Percentiles rank a stretch among this genome's conserved stretches.
Evolutionary conservation across 1,284 basidiomycete genomes (phyloP).

Genomic region (Cutaneotrichosporon cavernicola): DNA sequence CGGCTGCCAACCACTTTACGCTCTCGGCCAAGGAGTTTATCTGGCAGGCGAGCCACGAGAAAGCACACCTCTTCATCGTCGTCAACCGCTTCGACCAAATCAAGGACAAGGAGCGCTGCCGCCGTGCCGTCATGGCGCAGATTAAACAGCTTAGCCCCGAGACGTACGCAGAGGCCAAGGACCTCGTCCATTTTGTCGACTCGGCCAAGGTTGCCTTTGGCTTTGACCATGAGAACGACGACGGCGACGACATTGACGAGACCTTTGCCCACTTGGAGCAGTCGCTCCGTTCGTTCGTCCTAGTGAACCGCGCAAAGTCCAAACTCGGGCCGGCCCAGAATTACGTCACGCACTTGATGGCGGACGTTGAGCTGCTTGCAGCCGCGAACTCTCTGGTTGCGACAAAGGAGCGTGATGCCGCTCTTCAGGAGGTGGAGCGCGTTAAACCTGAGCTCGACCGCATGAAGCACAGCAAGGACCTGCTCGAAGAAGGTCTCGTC

Average conservation of each 20-base stretch:
- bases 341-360: conserved; percentile 83
- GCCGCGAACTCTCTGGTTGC: conserved; percentile 84
- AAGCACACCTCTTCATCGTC: conserved; percentile 97
- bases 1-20: conserved; percentile 98
- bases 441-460: conserved; percentile 81
- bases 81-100: conserved; percentile 97
- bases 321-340: conserved; percentile 95
- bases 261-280: conserved; percentile 86
- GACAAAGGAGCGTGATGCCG: conserved; percentile 71
- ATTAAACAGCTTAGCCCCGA: conserved; percentile 87
- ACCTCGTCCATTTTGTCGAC: conserved; percentile 98
- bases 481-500: conserved; percentile 76
- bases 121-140: conserved; percentile 85
- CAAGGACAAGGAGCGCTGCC: conserved; percentile 91
- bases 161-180: conserved; percentile 85
- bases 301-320: conserved; percentile 90
- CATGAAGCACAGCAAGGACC: conserved; percentile 72
- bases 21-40: conserved; percentile 95
- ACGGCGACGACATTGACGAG: conserved; percentile 58
- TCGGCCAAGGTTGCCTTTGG: conserved; percentile 60
- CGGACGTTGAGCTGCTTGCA: conserved; percentile 84
- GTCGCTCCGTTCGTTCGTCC: conserved; percentile 90
- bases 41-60: conserved; percentile 89
- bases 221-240: conserved; percentile 38
- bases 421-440: conserved; percentile 67